phyloP scores from a whole-genome alignment of 495 filamentous ascomycete genomes.

The Neurospora discreta region DNA sequence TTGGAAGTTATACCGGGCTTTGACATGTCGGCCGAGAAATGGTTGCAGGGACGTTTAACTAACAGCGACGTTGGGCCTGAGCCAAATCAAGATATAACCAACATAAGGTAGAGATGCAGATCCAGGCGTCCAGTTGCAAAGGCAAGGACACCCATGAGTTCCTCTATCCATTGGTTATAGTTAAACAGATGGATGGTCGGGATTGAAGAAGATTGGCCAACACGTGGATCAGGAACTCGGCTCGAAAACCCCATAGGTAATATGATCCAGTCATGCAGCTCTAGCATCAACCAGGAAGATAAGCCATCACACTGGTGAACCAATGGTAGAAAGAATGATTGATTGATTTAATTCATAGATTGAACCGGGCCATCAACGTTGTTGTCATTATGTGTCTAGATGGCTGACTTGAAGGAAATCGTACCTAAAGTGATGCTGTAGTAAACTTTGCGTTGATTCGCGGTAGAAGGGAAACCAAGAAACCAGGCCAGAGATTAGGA shows the following conservation, averaged over 20 bases:
- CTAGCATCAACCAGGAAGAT: neutral
- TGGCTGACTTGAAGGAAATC: neutral
- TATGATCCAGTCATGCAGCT: neutral
- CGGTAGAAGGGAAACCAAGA: neutral
- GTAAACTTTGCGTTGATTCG: neutral
- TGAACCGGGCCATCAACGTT: neutral
- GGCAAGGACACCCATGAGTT: neutral
- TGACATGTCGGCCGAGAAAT: neutral
- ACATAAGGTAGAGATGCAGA: neutral
- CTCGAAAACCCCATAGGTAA: neutral
- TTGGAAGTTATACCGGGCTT: neutral
- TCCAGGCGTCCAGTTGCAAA: neutral
- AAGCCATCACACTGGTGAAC: neutral
- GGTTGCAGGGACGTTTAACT: neutral
- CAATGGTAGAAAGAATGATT: neutral
- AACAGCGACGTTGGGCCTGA: neutral
- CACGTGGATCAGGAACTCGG: neutral
- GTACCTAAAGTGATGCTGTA: neutral
- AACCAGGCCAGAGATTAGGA: neutral
- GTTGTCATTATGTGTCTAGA: neutral
- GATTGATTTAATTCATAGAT: neutral
- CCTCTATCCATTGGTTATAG: neutral
- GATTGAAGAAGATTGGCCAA: neutral
- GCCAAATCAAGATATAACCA: neutral
- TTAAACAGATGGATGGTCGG: neutral